Conservation (phyloP, 306 rosid species). For the Arachis stenosperma region DNA sequence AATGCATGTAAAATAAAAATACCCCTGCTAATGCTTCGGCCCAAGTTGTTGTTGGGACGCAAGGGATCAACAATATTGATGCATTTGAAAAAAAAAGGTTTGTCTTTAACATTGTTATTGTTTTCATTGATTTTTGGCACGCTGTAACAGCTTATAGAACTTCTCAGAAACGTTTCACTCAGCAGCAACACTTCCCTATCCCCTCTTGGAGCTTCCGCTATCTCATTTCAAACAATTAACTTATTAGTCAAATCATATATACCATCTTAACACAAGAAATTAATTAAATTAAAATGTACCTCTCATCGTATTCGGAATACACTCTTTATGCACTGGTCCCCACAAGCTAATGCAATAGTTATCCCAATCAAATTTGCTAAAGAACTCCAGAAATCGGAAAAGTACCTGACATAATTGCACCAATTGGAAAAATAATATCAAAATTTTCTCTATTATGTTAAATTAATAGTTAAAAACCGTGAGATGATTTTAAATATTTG, state of each 20-base stretch:
- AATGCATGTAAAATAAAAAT: not conserved
- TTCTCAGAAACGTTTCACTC: conserved; percentile 55
- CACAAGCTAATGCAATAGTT: conserved; percentile 79
- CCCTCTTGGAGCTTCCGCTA: conserved; percentile 76
- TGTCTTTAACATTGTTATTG: conserved; percentile 32
- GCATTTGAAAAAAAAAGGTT: conserved; percentile 63
- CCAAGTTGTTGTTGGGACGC: conserved; percentile 75
- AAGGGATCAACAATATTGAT: conserved; percentile 81
- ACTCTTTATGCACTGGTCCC: conserved; percentile 76
- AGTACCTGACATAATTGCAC: conserved; percentile 59
- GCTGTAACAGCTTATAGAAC: conserved; percentile 58
- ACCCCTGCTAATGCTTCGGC: conserved; percentile 85
- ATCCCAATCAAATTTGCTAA: conserved; percentile 88
- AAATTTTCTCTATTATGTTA: not conserved
- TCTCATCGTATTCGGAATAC: conserved; percentile 72
- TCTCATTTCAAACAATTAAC: not conserved
- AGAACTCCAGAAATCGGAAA: conserved; percentile 77
- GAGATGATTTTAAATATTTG: too few relatives aligned
- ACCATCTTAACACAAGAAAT: conserved; percentile 16
- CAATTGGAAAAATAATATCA: conserved; percentile 7
- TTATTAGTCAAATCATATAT: not conserved
- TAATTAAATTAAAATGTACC: conserved; percentile 44
- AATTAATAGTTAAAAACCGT: too few relatives aligned
- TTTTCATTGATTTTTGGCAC: conserved; percentile 52
- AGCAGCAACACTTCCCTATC: conserved; percentile 61